Evolutionary conservation across 768 basidiomycete genomes (phyloP).

Genomic region (Grammothele lineata): DNA sequence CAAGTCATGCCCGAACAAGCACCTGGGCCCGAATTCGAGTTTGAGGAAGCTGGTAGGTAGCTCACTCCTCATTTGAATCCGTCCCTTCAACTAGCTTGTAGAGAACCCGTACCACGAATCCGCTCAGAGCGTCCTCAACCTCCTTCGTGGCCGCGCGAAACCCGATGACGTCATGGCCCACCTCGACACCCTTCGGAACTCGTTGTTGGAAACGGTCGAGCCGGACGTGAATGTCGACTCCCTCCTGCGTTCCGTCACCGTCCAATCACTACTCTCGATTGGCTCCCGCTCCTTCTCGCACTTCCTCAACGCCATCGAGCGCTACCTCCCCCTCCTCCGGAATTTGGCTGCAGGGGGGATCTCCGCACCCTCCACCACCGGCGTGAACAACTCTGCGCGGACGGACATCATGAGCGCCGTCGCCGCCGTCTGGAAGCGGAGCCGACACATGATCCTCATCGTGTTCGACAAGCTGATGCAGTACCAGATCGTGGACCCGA

Average conservation of each 20-base stretch:
- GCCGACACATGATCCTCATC: constrained; percentile 83
- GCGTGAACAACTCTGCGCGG: constrained; percentile 52
- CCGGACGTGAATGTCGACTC: constrained; percentile 60
- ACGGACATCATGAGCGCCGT: constrained; percentile 68
- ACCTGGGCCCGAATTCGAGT: constrained; percentile 78
- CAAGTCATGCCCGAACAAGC: constrained; percentile 63
- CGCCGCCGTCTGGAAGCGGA: constrained; percentile 78
- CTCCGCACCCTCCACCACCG: constrained; percentile 18
- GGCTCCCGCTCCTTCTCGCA: constrained; percentile 97
- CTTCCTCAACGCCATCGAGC: constrained; percentile 94
- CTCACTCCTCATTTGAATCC: neutral
- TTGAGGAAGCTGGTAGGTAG: constrained; percentile 69
- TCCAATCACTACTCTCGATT: constrained; percentile 86
- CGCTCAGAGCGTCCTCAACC: constrained; percentile 69
- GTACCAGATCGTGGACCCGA: constrained; percentile 94
- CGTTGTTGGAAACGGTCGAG: constrained; percentile 58
- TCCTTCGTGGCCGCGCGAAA: constrained; percentile 78
- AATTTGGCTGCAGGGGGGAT: constrained; percentile 47
- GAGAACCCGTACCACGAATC: constrained; percentile 78
- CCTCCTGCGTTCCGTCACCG: constrained; percentile 69
- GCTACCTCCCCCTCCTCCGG: constrained; percentile 78
- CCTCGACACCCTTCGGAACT: constrained; percentile 64
- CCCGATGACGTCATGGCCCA: constrained; percentile 76
- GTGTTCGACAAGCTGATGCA: constrained; percentile 98
- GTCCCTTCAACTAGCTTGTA: no score